Conservation (phyloP, 176 grass and related monocot species). For the Chloris gayana region DNA sequence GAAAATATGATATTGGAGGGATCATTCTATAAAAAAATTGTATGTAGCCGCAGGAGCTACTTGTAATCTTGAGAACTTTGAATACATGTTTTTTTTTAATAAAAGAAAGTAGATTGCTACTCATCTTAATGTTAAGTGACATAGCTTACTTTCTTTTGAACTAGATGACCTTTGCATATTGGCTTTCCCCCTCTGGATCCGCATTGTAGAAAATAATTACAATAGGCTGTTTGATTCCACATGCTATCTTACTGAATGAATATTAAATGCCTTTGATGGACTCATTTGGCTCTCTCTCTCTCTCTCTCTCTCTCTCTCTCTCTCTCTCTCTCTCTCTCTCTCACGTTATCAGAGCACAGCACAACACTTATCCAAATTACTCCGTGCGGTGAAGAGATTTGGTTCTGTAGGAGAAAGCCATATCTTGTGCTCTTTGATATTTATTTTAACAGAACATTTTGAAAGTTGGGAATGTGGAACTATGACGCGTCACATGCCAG, state of each 20-base stretch:
- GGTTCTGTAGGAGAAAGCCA: neutral
- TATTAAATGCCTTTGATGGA: neutral
- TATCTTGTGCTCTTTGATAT: neutral
- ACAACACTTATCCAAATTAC: neutral
- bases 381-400: neutral
- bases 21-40: slow-evolving; percentile 10
- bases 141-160: neutral
- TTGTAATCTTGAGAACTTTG: neutral
- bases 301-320: too few relatives aligned
- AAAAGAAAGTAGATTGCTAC: neutral
- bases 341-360: neutral
- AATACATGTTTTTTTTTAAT: too few relatives aligned
- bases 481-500: neutral
- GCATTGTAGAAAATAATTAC: neutral
- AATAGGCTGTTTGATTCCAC: neutral
- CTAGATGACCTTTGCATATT: neutral
- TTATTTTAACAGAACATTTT: slow-evolving; percentile 2
- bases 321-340: too few relatives aligned
- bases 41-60: neutral
- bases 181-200: neutral
- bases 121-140: neutral
- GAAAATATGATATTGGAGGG: neutral
- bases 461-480: neutral
- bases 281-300: neutral
- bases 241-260: neutral